phyloP scores from a whole-genome alignment of 306 rosid genomes.

The Trifolium pratense region DNA sequence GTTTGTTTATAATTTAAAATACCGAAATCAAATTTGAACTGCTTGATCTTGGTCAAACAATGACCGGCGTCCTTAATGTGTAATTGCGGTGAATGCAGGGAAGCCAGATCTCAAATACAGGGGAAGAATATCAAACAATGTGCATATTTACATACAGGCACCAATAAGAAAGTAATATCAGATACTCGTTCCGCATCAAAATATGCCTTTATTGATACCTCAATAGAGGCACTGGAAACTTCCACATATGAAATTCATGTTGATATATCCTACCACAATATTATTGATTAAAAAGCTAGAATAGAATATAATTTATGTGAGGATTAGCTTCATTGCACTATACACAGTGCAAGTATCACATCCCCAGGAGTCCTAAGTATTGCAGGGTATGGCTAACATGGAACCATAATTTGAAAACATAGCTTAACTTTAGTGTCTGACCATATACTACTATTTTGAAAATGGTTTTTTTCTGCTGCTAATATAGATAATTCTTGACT shows the following conservation, averaged over 20 bases:
- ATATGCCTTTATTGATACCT: slow-evolving; percentile 22
- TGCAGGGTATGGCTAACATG: neutral
- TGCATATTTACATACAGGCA: neutral
- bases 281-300: slow-evolving; percentile 3
- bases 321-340: slow-evolving; percentile 1
- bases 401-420: neutral
- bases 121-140: slow-evolving; percentile 7
- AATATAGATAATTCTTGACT: neutral
- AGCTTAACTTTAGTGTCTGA: neutral
- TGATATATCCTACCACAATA: slow-evolving; percentile 5
- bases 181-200: neutral
- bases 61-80: too few species aligned
- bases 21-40: too few species aligned
- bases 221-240: neutral
- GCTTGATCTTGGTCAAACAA: too few species aligned
- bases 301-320: slow-evolving; percentile 3
- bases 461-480: neutral
- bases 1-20: too few species aligned
- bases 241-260: slow-evolving; percentile 1
- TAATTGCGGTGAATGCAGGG: too few species aligned
- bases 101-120: neutral
- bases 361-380: neutral
- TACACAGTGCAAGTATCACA: neutral
- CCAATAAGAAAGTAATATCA: neutral
- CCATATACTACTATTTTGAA: slow-evolving; percentile 8